These are phyloP conservation scores for Herpetospermum pedunculosum DNA, from an alignment of 306 rosid genomes.

Conservation along the genomic window DNA sequence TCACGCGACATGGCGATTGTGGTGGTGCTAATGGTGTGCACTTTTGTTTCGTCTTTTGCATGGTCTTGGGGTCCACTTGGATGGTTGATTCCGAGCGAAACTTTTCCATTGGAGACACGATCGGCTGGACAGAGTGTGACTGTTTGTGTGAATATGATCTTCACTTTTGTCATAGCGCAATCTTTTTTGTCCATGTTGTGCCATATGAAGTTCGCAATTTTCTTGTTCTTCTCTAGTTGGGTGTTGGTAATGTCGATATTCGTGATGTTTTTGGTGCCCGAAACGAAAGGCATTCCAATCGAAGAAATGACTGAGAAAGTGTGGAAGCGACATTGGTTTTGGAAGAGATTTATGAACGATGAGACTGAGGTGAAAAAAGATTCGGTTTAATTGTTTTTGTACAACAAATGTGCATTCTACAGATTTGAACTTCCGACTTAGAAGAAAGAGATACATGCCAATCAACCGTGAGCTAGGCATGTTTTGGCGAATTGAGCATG, in stretches of 20 bases:
- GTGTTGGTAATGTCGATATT: constrained; percentile 27
- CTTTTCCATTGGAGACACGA: constrained; percentile 44
- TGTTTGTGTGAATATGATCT: constrained; percentile 46
- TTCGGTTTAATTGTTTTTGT: not conserved
- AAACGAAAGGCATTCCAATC: constrained; percentile 43
- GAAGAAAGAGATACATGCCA: too few relatives aligned
- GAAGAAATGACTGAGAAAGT: constrained; percentile 49
- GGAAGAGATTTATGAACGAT: constrained; percentile 31
- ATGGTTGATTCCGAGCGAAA: constrained; percentile 65
- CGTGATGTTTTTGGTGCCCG: constrained; percentile 30
- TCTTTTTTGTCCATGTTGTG: constrained; percentile 53
- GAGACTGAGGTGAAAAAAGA: not conserved
- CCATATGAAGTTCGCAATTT: constrained; percentile 34
- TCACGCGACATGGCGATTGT: constrained; percentile 22
- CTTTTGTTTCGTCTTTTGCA: constrained; percentile 44
- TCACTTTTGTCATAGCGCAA: constrained; percentile 50
- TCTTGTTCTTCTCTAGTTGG: constrained; percentile 48
- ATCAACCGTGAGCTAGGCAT: too few relatives aligned
- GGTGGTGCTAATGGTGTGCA: constrained; percentile 52
- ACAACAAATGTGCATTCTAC: too few relatives aligned
- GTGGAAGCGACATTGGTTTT: constrained; percentile 44
- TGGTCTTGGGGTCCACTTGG: constrained; percentile 82
- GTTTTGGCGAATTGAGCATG: too few relatives aligned
- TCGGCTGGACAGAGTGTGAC: constrained; percentile 53
- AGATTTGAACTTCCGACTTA: too few relatives aligned